These are phyloP conservation scores for Fusarium dimerum DNA, from an alignment of 2,329 filamentous ascomycete species.

Conservation along the genomic window DNA sequence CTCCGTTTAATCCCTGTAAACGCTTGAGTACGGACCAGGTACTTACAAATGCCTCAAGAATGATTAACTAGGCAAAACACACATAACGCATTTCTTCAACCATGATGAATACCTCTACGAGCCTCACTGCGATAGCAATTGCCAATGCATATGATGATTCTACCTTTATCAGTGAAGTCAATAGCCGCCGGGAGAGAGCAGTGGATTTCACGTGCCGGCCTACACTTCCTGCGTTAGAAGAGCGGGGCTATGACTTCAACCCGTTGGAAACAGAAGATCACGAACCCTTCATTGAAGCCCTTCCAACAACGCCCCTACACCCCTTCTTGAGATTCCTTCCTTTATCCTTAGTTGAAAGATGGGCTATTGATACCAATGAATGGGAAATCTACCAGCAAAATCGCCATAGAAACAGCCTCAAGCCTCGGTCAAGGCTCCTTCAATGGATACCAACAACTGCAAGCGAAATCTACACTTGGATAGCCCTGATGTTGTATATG, in stretches of 20 bases:
- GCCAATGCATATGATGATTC: neutral
- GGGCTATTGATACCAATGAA: slow-evolving; percentile 2
- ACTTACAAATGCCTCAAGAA: neutral
- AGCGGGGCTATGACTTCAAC: neutral
- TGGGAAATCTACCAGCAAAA: neutral
- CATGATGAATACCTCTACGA: neutral
- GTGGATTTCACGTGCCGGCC: neutral
- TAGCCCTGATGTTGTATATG: slow-evolving; percentile 6
- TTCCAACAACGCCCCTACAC: neutral
- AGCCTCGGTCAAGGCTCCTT: neutral
- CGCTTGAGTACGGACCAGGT: neutral
- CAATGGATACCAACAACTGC: slow-evolving; percentile 1
- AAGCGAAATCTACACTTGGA: slow-evolving; percentile 2
- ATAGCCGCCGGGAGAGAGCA: neutral
- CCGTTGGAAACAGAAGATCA: neutral
- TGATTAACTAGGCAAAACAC: neutral
- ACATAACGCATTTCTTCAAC: neutral
- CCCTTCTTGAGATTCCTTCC: slow-evolving; percentile 2
- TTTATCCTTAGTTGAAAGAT: neutral
- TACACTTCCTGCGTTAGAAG: neutral
- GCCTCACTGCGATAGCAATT: neutral
- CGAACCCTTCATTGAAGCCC: neutral
- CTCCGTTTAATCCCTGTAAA: neutral
- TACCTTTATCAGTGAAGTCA: neutral
- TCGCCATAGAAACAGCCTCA: neutral